Base-by-base conservation (phyloP, 108 stramenopile genomes). In the Parietichytrium sp. region DNA sequence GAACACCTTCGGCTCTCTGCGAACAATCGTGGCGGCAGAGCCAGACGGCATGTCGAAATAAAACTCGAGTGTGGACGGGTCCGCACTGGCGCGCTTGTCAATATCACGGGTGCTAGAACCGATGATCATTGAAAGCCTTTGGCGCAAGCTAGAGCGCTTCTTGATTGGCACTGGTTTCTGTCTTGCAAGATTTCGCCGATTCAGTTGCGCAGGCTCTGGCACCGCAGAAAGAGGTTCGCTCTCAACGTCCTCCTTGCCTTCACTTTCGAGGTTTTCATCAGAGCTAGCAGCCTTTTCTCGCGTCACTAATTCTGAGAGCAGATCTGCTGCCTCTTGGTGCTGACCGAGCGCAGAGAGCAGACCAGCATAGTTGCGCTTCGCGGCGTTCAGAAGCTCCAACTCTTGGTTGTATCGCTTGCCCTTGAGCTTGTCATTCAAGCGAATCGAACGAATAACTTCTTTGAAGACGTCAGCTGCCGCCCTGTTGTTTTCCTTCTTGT, bases 111-210 rank as follows among this genome's bases (percentile, higher is more conserved):
- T 2, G 42, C 15, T 7, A 7, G 42, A 36, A 6, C 61, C 61
- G 20, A 72, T 12, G 10, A 72, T 72, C 20, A 72, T 13, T 16
- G 61, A 72, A 42, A 72, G 18, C 6, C 61, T 16, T 42, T 72
- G 10, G 33, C 61, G 33, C 36, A 72, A 72, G 61, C 61, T 72
- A 6, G 61, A 72, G 16, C 61, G 61, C 20, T 72, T 72, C 16
- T 7, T 53, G 18, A 8, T 8, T 15, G n/a, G n/a, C n/a, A n/a
- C n/a, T n/a, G n/a, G n/a, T n/a, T n/a, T n/a, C n/a, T n/a, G n/a
- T n/a, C n/a, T n/a, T n/a, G n/a, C n/a, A n/a, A n/a, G n/a, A n/a
- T n/a, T n/a, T n/a, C n/a, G n/a, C n/a, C n/a, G n/a, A n/a, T n/a
- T n/a, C n/a, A n/a, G n/a, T n/a, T n/a, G n/a, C n/a, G n/a, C n/a